phyloP scores from a whole-genome alignment of 1,139 yeast species.

The Citeromyces hawaiiensis region DNA sequence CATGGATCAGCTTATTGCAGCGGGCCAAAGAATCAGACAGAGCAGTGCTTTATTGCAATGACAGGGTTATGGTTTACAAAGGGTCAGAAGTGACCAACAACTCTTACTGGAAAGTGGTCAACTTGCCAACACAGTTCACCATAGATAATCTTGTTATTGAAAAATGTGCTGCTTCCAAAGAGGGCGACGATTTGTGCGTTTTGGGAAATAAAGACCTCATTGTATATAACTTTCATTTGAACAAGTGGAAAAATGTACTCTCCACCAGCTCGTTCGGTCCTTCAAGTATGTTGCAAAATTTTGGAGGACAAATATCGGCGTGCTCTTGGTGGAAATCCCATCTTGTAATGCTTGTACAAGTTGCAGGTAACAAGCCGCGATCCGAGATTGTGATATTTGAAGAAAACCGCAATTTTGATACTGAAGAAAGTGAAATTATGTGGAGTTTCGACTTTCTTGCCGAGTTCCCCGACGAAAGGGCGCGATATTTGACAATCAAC shows the following conservation, averaged over 20 bases:
- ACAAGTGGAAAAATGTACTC: slow-evolving; percentile 19
- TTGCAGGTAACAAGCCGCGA: slow-evolving; percentile 5
- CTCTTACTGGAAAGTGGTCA: slow-evolving; percentile 16
- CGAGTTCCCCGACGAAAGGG: slow-evolving; percentile 13
- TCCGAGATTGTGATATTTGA: not conserved
- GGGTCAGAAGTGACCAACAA: slow-evolving; percentile 17
- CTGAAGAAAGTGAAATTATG: slow-evolving; percentile 12
- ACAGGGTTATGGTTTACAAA: slow-evolving; percentile 14
- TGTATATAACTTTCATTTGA: slow-evolving; percentile 14
- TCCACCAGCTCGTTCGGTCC: slow-evolving; percentile 9
- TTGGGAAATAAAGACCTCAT: slow-evolving; percentile 19
- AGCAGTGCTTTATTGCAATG: slow-evolving; percentile 15
- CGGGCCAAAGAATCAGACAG: slow-evolving; percentile 14
- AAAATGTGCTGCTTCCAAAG: slow-evolving; percentile 18
- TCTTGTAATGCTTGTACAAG: slow-evolving; percentile 13
- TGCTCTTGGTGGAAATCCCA: slow-evolving; percentile 17
- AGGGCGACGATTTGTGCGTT: slow-evolving; percentile 21
- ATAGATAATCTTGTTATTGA: slow-evolving; percentile 13
- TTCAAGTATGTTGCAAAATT: slow-evolving; percentile 6
- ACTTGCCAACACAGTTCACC: slow-evolving; percentile 14
- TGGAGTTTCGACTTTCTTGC: slow-evolving; percentile 18
- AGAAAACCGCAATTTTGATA: slow-evolving; percentile 4
- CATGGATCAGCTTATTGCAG: slow-evolving; percentile 7
- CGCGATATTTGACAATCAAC: slow-evolving; percentile 15
- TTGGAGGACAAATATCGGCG: slow-evolving; percentile 4